These are phyloP conservation scores for Leccinum huronense DNA, from an alignment of 1,284 basidiomycete genomes.

Conservation along the genomic window DNA sequence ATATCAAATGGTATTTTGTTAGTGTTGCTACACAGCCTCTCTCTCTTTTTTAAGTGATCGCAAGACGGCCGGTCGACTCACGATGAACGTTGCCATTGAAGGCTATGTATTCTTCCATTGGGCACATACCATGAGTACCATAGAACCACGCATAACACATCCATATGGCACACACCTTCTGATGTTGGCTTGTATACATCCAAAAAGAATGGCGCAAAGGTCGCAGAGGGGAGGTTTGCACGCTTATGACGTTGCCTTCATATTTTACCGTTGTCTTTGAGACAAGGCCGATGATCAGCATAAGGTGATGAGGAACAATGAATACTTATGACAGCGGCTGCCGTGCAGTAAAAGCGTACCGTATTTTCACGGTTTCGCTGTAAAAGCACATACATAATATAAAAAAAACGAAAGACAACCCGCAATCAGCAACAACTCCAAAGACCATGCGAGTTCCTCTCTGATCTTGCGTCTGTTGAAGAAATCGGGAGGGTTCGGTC, in stretches of 20 bases:
- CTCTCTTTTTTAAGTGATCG: no score
- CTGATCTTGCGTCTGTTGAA: slow-evolving; percentile 18
- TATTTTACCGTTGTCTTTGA: slow-evolving; percentile 28
- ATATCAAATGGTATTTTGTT: no score
- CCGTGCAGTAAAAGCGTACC: slow-evolving; percentile 10
- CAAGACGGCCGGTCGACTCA: no score
- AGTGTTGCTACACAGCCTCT: no score
- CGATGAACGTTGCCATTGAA: no score
- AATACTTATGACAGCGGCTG: neutral
- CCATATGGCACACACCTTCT: slow-evolving; percentile 23
- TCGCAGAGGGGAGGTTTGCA: slow-evolving; percentile 24
- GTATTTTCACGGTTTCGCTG: slow-evolving; percentile 29
- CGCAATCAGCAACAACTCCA: slow-evolving; percentile 31
- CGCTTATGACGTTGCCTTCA: slow-evolving; percentile 18
- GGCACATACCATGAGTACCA: no score
- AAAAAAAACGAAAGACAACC: slow-evolving; percentile 36
- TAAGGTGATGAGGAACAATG: slow-evolving; percentile 5
- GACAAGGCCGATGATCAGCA: neutral
- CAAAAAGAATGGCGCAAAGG: slow-evolving; percentile 28
- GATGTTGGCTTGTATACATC: slow-evolving; percentile 10
- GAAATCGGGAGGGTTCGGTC: slow-evolving; percentile 29
- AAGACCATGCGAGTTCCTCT: slow-evolving; percentile 28
- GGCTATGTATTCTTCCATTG: no score
- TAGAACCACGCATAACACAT: neutral
- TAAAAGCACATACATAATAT: slow-evolving; percentile 23